Evolutionary conservation across 495 filamentous ascomycete genomes (phyloP), one percentile per base, ranked within the genome.

Genomic region (Thozetella sp.): DNA sequence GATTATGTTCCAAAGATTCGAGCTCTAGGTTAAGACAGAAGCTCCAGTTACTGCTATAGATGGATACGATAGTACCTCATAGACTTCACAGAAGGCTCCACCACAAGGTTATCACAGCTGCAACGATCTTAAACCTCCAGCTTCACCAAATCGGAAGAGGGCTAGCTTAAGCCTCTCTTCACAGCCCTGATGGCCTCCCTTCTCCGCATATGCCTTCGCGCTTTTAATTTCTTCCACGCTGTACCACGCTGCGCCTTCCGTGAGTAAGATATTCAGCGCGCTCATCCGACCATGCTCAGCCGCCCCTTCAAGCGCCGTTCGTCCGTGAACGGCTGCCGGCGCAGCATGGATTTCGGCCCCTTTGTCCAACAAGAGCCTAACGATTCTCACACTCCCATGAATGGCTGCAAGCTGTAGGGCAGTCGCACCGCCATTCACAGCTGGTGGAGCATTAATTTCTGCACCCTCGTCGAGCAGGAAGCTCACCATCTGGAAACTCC

Each of bases 401-500:
- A 52, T 52, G 15, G 50, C 50, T 52, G 50, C 50, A 12, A 52
- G 50, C 50, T 52, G 50, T 13, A 52, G 50, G 17, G 50, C 50
- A 22, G 6, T 52, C 50, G 50, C 50, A 15, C 50, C 50, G 17
- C 50, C 50, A 15, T 52, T 52, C 22, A 52, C 50, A 13, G 50
- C 50, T 13, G 50, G 50, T 22, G 50, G 6, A 4, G 46, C 43
- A 52, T 62, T 52, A 25, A 58, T 23, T 25, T 25, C 22, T 22
- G 50, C 50, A 22, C 22, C 22, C n/a, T 52, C 3, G 22, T 52
- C 22, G 50, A 52, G 50, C 56, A 63, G 51, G 22, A 63, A 40
- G 45, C 43, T 54, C 10, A 59, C 60, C 15, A 43, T 59, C 22
- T 50, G 15, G 25, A 57, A 58, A 45, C 59, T 62, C 15, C 54